Base-by-base conservation (phyloP, 768 basidiomycete genomes). In the Suillus cothurnatus region DNA sequence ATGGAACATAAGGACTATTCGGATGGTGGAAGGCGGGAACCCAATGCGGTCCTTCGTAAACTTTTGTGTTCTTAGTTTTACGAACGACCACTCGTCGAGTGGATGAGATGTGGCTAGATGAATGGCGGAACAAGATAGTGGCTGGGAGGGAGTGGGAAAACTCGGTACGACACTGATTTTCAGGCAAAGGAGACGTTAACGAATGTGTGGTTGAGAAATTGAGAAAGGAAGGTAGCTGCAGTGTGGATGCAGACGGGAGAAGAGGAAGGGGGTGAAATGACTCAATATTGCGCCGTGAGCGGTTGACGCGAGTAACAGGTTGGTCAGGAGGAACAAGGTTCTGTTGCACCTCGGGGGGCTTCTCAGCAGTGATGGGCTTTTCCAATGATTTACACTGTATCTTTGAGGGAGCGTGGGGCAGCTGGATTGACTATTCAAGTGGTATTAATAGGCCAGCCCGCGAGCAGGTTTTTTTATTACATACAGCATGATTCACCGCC, bases 1-100 rank as follows among this genome's bases (percentile, higher is more conserved):
- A 86, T 11, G 85, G 85, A 6, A 84, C 81, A 61, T 85, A 86
- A n/a, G 85, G 85, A 70, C 82, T 84, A 61, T 85, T 85, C 7
- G 84, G 83, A 71, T 86, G 82, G 49, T 78, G 78, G 38, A 83
- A 76, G 31, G 79, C 74, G 8, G 81, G 78, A 39, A 80, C 73
- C 68, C 74, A 76, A 45, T 73, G 71, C 3, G 74, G 73, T 61
- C 76, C 76, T 65, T 72, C 72, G 56, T 68, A 56, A 15, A 67
- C 72, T 59, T 74, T 71, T 41, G 64, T 68, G 12, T 67, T 70
- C 64, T 62, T 70, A 26, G 67, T 60, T 50, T 68, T 73, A 31
- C 66, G 66, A 53, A 53, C 21, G 23, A 63, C 58, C 9, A 45
- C 68, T 28, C 57, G 66, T 17, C 61, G 67, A 2, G 62, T 65